Percentiles rank a stretch among this genome's conserved stretches.
Evolutionary conservation across 768 basidiomycete species (phyloP).

Genomic region (Exidia glandulosa): DNA sequence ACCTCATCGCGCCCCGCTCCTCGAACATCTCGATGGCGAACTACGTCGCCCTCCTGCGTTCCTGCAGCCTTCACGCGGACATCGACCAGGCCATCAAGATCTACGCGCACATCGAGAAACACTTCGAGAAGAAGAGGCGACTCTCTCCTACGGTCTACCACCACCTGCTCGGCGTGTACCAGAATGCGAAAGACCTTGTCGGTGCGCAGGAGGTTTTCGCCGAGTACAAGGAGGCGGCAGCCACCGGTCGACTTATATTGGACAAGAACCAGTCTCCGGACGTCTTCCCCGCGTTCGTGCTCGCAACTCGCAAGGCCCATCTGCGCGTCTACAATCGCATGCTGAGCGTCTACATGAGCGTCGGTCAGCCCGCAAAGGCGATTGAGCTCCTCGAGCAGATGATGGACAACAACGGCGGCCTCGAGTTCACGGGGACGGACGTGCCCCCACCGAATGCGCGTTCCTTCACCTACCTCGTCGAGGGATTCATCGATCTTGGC

Average conservation of each 20-base stretch:
- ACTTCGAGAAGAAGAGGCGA: slow-evolving; percentile 13
- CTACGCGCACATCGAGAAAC: slow-evolving; percentile 46
- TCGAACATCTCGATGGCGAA: slow-evolving; percentile 16
- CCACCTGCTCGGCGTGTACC: slow-evolving; percentile 49
- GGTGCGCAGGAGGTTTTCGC: slow-evolving; percentile 51
- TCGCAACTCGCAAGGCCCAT: slow-evolving; percentile 14
- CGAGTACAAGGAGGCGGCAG: slow-evolving; percentile 38
- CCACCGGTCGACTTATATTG: no score
- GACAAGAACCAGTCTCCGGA: background rate
- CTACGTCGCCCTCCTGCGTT: slow-evolving; percentile 48
- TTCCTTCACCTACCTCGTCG: slow-evolving; percentile 54
- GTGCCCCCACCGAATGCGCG: slow-evolving; percentile 47
- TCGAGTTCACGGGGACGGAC: slow-evolving; percentile 25
- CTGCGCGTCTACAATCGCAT: slow-evolving; percentile 61
- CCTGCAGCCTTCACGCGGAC: slow-evolving; percentile 46
- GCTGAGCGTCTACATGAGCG: slow-evolving; percentile 63
- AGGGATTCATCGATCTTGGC: slow-evolving; percentile 49
- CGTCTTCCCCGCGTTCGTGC: background rate
- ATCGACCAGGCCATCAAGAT: slow-evolving; percentile 52
- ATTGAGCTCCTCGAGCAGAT: slow-evolving; percentile 59
- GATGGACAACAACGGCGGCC: slow-evolving; percentile 36
- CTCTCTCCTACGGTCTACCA: slow-evolving; percentile 33
- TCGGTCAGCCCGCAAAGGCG: slow-evolving; percentile 50
- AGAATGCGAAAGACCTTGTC: slow-evolving; percentile 36
- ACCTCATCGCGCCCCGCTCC: slow-evolving; percentile 9